Base-by-base conservation (phyloP, 805 yeast species). In the Priceomyces melissophilus region DNA sequence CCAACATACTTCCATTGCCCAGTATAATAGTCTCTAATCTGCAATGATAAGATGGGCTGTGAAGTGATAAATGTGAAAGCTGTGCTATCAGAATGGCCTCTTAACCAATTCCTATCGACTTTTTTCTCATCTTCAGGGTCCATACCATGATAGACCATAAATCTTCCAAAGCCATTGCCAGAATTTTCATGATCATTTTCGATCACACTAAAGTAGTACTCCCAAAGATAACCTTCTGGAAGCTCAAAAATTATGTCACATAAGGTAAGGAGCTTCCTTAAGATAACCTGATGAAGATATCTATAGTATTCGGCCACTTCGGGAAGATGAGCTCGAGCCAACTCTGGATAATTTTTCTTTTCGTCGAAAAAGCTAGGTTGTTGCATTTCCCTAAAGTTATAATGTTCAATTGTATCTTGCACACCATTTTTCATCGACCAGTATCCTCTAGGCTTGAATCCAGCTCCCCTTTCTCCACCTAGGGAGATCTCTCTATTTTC, bases 1-100 rank as follows among this genome's bases (percentile, higher is more conserved):
- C 62, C 62, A 6, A 58, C 65, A 40, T 54, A 60, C 35, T 46
- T 58, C 65, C 65, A 60, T 20, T 56, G 42, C 7, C 64, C 62
- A 13, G 59, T 43, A 39, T 39, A 55, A 38, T 58, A 58, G 45
- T 61, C 65, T 34, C 63, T 49, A 12, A 60, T 60, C 42, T 60
- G 63, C 14, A 60, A 44, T 6, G 63, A 57, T 17, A 57, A 46
- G 20, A 60, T 60, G 11, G 65, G 65, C 40, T 60, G 65, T 13
- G 62, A 57, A 5, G 65, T 57, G 23, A 60, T 57, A 38, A 60
- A 60, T 4, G 65, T 60, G 30, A 60, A 60, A 4, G 56, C 65
- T 12, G 58, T 55, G 14, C 60, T 49, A 39, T 60, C 65, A 4
- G 65, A 60, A 41, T 60, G 65, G 6, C 65, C 65, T 34, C 65